Base-by-base conservation (phyloP, 140 eudicot genomes). In the Anethum foeniculum region DNA sequence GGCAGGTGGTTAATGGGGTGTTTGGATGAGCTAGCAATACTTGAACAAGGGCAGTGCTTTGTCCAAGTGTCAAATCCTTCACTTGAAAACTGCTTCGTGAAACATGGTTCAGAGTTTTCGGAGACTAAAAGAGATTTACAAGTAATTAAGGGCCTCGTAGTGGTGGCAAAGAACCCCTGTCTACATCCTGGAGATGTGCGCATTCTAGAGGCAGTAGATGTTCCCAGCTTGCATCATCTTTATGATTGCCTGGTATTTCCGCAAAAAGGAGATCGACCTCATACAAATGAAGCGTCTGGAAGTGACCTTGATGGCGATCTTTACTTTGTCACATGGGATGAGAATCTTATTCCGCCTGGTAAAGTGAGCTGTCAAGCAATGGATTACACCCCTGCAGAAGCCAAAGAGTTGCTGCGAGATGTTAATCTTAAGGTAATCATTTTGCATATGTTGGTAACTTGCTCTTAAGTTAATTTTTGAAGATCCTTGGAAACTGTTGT, bases 1-100 rank as follows among this genome's bases (percentile, higher is more conserved):
- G 97, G 97, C 58, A 87, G 99, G 88, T 95, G 99, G 99, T 81
- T 95, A 78, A 86, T 95, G 97, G 99, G 99, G 0, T 92, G 99
- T 81, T 82, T 95, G 7, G 99, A 92, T 82, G 99, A 92, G 83
- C 52, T 85, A 1, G 97, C 80, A 41, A 84, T 89, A 30, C 97
- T 92, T 58, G 93, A 89, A 79, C 90, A 91, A 71, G 97, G 99
- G 12, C 97, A 95, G 46, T 95, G 99, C 74, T 95, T 88, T 79
- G 83, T 95, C 43, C 99, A 95, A 77, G 92, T 95, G 8, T 90
- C 99, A 4, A 92, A 65, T 44, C 93, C 93, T 11, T 87, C 91
- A 0, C 79, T 92, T 18, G 93, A 92, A 79, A 90, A 85, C 34
- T 90, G 92, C 82, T 95, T 95, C 30, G 83, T 83, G 19, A 88